phyloP scores from a whole-genome alignment of 257 asterid genomes.

The Knoxia roxburghii region DNA sequence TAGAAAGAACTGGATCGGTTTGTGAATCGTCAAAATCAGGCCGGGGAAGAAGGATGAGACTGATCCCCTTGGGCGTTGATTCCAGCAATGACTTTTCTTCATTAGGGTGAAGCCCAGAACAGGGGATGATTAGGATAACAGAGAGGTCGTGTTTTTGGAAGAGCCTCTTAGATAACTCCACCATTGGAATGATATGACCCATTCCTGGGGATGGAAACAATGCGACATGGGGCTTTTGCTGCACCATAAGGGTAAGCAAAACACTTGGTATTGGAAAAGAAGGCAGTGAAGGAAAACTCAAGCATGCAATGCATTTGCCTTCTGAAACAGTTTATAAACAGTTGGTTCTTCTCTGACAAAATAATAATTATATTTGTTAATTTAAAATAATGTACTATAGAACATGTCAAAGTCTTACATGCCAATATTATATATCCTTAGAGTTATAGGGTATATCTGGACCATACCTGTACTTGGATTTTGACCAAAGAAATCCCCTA shows the following conservation, averaged over 20 bases:
- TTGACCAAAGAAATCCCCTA: no score
- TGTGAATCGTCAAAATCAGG: conserved; percentile 10
- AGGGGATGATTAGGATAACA: conserved; percentile 7
- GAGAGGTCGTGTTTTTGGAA: conserved; percentile 7
- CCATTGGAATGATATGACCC: conserved; percentile 20
- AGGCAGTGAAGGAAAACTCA: no score
- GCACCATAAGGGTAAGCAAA: not conserved
- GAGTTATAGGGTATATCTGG: no score
- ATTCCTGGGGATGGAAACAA: conserved; percentile 17
- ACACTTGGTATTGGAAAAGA: no score
- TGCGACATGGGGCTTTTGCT: conserved; percentile 17
- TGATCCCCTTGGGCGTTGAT: conserved; percentile 1
- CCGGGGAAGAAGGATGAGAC: conserved; percentile 11
- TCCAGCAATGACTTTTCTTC: conserved; percentile 5
- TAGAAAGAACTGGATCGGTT: not conserved
- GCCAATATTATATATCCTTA: no score
- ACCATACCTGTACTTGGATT: no score
- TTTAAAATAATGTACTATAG: no score
- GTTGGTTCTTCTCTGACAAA: no score
- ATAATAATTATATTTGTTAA: no score
- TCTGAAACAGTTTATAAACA: no score
- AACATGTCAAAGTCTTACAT: no score
- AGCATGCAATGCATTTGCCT: no score
- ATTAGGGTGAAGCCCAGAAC: not conserved
- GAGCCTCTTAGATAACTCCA: conserved; percentile 21